These are phyloP conservation scores for Suhomyces kunorum DNA, from an alignment of 1,139 yeast genomes.

Conservation along the genomic window DNA sequence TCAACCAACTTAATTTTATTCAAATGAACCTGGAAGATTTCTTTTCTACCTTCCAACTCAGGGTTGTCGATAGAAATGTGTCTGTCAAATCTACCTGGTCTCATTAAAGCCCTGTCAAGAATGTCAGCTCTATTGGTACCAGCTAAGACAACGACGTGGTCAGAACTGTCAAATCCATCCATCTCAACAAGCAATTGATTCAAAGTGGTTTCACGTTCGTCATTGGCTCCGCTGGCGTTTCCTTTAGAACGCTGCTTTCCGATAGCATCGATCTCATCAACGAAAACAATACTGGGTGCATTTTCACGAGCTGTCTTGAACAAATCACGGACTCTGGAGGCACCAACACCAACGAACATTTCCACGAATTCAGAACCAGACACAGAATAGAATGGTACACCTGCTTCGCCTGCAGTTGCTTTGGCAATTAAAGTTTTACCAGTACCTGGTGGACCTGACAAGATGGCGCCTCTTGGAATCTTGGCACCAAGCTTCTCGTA, in stretches of 20 bases:
- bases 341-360: conserved; percentile 99
- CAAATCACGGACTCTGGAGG: conserved; percentile 92
- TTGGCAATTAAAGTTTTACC: conserved; percentile 97
- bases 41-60: conserved; percentile 90
- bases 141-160: conserved; percentile 94
- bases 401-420: conserved; percentile 99
- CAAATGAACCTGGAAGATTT: conserved; percentile 84
- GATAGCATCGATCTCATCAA: conserved; percentile 97
- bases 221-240: conserved; percentile 84
- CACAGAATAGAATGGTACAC: conserved; percentile 91
- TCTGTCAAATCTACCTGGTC: conserved; percentile 98
- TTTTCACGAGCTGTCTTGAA: conserved; percentile 89
- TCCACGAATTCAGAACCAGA: conserved; percentile 98
- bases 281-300: conserved; percentile 91
- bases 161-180: conserved; percentile 92
- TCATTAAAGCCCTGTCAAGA: conserved; percentile 84
- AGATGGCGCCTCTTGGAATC: conserved; percentile 95
- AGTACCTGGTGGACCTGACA: conserved; percentile 99
- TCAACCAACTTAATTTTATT: conserved; percentile 58
- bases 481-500: conserved; percentile 93
- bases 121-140: conserved; percentile 97
- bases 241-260: conserved; percentile 92
- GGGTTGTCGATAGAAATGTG: conserved; percentile 91
- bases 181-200: conserved; percentile 94
- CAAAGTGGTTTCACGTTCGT: conserved; percentile 94